These are phyloP conservation scores for Carex parvula DNA, from an alignment of 176 grass and related monocot genomes.

Conservation along the genomic window DNA sequence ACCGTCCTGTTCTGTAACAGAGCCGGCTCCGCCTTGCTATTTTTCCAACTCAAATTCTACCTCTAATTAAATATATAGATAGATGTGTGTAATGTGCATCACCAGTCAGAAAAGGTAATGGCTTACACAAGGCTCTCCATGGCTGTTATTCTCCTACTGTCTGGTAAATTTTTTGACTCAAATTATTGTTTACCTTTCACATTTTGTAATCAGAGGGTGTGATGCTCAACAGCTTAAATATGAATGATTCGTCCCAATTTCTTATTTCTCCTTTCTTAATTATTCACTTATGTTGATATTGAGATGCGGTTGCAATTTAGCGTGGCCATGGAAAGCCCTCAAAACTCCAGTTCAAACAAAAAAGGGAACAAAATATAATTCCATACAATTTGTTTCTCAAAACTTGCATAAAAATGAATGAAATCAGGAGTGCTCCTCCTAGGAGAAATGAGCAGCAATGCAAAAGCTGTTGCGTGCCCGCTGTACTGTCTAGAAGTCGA, in stretches of 20 bases:
- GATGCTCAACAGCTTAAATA: too few species aligned
- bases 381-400: neutral
- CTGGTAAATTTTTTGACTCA: conserved; percentile 1
- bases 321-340: neutral
- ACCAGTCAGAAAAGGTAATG: neutral
- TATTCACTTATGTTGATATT: neutral
- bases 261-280: neutral
- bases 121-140: conserved; percentile 5
- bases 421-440: conserved; percentile 29
- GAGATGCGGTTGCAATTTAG: neutral
- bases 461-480: conserved; percentile 26
- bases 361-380: neutral
- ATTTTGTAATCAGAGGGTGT: neutral
- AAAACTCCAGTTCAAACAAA: neutral
- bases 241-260: neutral
- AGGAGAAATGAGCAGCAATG: conserved; percentile 2
- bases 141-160: conserved; percentile 6
- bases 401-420: neutral
- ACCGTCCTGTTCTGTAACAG: too few species aligned
- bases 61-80: too few species aligned
- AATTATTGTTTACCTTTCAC: neutral
- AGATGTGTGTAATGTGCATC: neutral
- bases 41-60: too few species aligned
- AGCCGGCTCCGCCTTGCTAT: too few species aligned
- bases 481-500: conserved; percentile 39